phyloP scores from a whole-genome alignment of 192 early-diverging fungal genomes.

The Coemansia sp. region DNA sequence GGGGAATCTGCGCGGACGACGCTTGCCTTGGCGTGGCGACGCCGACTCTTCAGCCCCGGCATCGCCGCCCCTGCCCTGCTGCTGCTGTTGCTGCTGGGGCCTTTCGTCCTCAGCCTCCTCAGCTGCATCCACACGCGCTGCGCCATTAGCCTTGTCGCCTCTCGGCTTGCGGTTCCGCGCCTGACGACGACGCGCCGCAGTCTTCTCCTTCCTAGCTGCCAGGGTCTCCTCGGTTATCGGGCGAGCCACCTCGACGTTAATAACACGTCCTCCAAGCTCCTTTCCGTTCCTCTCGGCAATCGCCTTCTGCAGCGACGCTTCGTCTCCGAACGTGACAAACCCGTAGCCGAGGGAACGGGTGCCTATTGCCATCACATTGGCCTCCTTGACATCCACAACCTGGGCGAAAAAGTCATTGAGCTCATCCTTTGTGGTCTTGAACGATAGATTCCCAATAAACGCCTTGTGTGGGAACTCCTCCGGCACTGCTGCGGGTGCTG shows the following conservation, averaged over 20 bases:
- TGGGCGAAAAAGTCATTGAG: conserved; percentile 74
- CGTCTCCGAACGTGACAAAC: conserved; percentile 81
- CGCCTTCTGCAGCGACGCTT: conserved; percentile 71
- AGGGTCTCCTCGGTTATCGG: conserved; percentile 52
- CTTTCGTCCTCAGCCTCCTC: conserved; percentile 30
- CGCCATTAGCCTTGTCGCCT: conserved; percentile 15
- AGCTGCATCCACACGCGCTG: conserved; percentile 20
- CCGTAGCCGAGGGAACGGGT: conserved; percentile 90
- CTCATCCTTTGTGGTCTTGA: conserved; percentile 79
- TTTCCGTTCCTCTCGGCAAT: conserved; percentile 72
- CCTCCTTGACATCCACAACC: conserved; percentile 70
- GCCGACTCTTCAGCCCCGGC: conserved; percentile 6
- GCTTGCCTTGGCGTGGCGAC: conserved; percentile 8
- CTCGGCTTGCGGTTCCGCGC: conserved; percentile 29
- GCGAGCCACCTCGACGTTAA: conserved; percentile 90
- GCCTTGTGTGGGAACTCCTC: conserved; percentile 66
- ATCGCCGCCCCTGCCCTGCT: conserved; percentile 9
- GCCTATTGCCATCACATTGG: conserved; percentile 79
- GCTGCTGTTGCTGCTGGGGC: conserved; percentile 13
- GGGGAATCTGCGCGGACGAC: conserved; percentile 54
- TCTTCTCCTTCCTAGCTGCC: conserved; percentile 30
- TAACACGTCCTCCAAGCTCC: conserved; percentile 80
- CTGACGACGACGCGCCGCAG: conserved; percentile 22
- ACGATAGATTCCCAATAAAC: conserved; percentile 95
- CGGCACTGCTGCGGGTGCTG: conserved; percentile 25